Conservation (phyloP, 768 basidiomycete genomes). For the Fomitopsis serialis region DNA sequence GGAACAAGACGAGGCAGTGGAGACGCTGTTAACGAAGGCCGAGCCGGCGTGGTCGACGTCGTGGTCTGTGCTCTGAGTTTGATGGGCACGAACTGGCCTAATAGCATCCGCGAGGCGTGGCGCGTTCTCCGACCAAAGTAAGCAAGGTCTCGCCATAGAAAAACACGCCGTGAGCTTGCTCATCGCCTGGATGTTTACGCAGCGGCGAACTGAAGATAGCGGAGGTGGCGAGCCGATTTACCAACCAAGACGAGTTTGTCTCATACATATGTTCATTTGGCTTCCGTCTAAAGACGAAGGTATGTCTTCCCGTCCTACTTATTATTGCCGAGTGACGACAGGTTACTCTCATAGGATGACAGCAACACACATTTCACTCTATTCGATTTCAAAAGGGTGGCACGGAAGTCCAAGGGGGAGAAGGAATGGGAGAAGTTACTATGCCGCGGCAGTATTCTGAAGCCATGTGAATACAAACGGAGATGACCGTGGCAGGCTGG, state of each 20-base stretch:
- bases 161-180: not conserved
- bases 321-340: not conserved
- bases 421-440: slow-evolving; percentile 57
- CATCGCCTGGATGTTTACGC: not conserved
- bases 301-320: slow-evolving; percentile 23
- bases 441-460: slow-evolving; percentile 53
- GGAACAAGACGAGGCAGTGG: slow-evolving; percentile 21
- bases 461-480: slow-evolving; percentile 91
- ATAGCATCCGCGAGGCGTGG: slow-evolving; percentile 84
- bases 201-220: slow-evolving; percentile 85
- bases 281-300: slow-evolving; percentile 69
- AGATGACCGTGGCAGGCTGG: slow-evolving; percentile 38
- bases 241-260: slow-evolving; percentile 59
- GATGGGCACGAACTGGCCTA: slow-evolving; percentile 97
- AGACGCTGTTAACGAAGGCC: slow-evolving; percentile 38
- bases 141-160: slow-evolving; percentile 22
- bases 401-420: slow-evolving; percentile 40
- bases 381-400: slow-evolving; percentile 71
- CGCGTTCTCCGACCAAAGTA: slow-evolving; percentile 81
- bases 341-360: slow-evolving; percentile 51
- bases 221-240: slow-evolving; percentile 85
- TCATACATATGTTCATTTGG: slow-evolving; percentile 62
- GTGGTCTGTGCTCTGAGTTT: slow-evolving; percentile 92
- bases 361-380: slow-evolving; percentile 81
- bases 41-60: slow-evolving; percentile 82